Percentiles rank a stretch among this genome's conserved stretches.
Conservation (phyloP, 495 filamentous ascomycete genomes). For the Penicillium samsonianum region DNA sequence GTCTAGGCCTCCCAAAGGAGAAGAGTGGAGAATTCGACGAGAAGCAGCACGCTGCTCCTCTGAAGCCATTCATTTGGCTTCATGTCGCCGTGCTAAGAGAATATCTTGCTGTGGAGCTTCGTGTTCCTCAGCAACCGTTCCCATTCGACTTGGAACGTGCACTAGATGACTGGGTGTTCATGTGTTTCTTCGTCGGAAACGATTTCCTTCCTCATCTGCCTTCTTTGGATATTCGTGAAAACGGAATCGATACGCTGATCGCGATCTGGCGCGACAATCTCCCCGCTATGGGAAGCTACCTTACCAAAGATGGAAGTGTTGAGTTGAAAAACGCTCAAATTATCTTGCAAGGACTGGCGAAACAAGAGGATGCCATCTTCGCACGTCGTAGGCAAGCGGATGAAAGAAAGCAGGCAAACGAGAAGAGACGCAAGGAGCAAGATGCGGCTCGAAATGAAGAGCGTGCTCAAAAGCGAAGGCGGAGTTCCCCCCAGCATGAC, state of each 20-base stretch:
- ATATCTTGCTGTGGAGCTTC: conserved; percentile 87
- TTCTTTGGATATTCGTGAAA: conserved; percentile 93
- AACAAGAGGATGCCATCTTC: conserved; percentile 96
- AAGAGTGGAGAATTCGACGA: conserved; percentile 85
- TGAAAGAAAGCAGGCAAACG: conserved; percentile 73
- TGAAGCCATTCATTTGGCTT: conserved; percentile 98
- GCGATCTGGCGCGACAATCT: conserved; percentile 95
- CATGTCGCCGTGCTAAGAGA: conserved; percentile 90
- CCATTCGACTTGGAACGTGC: conserved; percentile 89
- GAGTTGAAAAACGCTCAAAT: conserved; percentile 83
- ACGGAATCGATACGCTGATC: conserved; percentile 94
- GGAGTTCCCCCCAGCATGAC: conserved; percentile 51
- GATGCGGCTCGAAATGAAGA: conserved; percentile 55
- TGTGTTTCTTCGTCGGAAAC: conserved; percentile 99
- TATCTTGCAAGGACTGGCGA: conserved; percentile 85
- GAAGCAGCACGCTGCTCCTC: conserved; percentile 65
- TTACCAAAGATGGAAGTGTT: conserved; percentile 92
- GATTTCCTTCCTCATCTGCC: conserved; percentile 98
- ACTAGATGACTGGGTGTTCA: conserved; percentile 99
- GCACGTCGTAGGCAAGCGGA: conserved; percentile 77
- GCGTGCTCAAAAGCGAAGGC: conserved; percentile 44
- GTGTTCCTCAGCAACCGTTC: conserved; percentile 76
- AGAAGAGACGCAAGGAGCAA: conserved; percentile 75
- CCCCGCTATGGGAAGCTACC: conserved; percentile 86
- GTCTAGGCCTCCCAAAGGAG: conserved; percentile 78